Evolutionary conservation across 305 asterid species (phyloP), one percentile per base, ranked within the genome.

Genomic region (Fraxinus nigra): DNA sequence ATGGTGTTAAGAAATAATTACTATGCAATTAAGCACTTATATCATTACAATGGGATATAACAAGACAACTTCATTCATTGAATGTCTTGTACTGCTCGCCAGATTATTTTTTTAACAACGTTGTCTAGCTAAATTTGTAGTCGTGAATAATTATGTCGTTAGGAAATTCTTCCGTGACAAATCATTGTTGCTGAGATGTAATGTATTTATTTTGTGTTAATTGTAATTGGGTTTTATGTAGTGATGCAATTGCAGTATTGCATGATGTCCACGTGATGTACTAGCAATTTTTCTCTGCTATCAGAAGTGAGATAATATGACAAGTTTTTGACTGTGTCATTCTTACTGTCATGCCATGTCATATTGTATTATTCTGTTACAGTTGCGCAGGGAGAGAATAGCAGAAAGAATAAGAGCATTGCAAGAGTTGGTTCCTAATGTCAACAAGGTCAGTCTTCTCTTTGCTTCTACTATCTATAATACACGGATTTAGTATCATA

Each of bases 391-490:
- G 83, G 99, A 96, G 81, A 92, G 94, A 83, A 96, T 96, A 85
- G 98, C 98, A 3, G 98, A 96, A 89, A 89, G 97, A 88, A 92
- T 95, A 72, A 93, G 98, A 87, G 98, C 99, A 38, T 89, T 95
- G 92, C 99, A 95, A 81, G 99, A 96, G 73, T 85, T 94, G 87
- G 99, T 96, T 88, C 99, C 99, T 78, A 94, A 88, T 90, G 98
- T 96, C 80, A 94, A 96, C 92, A 96, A 96, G 98, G 98, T 94
- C 35, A 59, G 91, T 79, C 72, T 85, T 46, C 73, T 81, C 48
- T 69, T 37, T 56, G 26, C 67, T 56, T 56, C 67, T 56, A 20
- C 67, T 5, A 18, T 63, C 63, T 65, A 65, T 34, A 34, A 38
- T 22, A 56, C 22, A 69, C 8, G 77, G 54, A 11, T 35, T 46